Evolutionary conservation across 2,329 filamentous ascomycete genomes (phyloP).

Genomic region (Pseudogymnoascus sp.): DNA sequence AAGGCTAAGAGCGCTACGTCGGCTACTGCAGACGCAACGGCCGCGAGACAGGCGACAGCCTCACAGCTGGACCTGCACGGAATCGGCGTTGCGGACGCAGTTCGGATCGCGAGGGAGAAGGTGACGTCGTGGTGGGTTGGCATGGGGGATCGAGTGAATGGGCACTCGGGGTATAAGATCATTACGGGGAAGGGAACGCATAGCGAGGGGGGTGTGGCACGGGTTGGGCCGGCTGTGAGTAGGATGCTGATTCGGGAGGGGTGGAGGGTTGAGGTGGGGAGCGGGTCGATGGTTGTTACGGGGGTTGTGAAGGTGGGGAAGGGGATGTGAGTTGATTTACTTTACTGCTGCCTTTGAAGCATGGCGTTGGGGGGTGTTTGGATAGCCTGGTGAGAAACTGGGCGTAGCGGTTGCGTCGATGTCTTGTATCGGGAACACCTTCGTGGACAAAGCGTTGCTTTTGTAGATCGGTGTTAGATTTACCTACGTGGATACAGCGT

Average conservation of each 20-base stretch:
- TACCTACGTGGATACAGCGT: neutral
- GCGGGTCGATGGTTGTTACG: conserved; percentile 61
- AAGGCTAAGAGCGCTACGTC: conserved; percentile 51
- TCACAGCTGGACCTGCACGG: conserved; percentile 72
- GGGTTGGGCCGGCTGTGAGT: conserved; percentile 71
- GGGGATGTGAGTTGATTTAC: neutral
- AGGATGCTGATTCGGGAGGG: conserved; percentile 67
- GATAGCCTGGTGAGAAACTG: neutral
- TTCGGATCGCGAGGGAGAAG: conserved; percentile 63
- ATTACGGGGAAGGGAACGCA: conserved; percentile 77
- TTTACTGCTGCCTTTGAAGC: neutral
- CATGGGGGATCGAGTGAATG: conserved; percentile 44
- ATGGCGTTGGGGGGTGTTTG: neutral
- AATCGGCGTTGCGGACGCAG: conserved; percentile 70
- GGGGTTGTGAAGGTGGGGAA: conserved; percentile 38
- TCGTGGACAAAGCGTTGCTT: neutral
- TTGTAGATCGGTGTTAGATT: neutral
- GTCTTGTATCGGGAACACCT: neutral
- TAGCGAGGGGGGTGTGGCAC: conserved; percentile 66
- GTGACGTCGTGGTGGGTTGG: conserved; percentile 74
- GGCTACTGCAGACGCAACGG: conserved; percentile 62
- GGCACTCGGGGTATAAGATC: conserved; percentile 54
- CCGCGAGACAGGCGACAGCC: conserved; percentile 55
- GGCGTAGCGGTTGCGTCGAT: neutral
- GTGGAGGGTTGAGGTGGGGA: conserved; percentile 70